A percentile compares a stretch with the other conserved stretches of the same genome.
These are phyloP conservation scores for Cunninghamia lanceolata DNA, from an alignment of 75 land plant species.

Conservation along the genomic window DNA sequence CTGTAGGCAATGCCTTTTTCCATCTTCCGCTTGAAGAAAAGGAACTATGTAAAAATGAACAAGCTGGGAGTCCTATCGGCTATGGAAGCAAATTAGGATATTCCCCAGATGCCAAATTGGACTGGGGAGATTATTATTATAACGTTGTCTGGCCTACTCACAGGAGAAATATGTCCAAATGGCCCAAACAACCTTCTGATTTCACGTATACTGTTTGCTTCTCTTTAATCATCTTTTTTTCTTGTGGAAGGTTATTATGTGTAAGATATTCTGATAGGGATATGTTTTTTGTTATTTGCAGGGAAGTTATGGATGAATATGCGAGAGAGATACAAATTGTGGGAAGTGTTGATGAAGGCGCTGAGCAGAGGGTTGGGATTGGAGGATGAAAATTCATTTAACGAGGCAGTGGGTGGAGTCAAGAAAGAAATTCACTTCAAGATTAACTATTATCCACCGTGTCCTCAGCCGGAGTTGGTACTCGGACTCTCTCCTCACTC, in stretches of 20 bases:
- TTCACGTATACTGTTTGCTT: not conserved
- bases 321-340: not conserved
- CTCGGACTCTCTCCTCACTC: conserved; percentile 11
- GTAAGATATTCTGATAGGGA: no score
- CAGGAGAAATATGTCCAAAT: not conserved
- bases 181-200: not conserved
- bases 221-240: not conserved
- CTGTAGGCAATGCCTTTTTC: not conserved
- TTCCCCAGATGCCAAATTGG: not conserved
- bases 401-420: conserved; percentile 23
- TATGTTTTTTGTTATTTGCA: not conserved
- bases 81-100: not conserved
- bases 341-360: not conserved
- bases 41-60: not conserved
- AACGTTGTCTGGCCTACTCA: not conserved
- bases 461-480: conserved; percentile 24
- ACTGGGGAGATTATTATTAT: not conserved
- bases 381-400: not conserved
- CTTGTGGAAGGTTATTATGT: no score
- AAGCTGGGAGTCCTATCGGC: not conserved
- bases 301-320: conserved; percentile 1
- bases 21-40: not conserved
- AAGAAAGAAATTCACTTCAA: not conserved
- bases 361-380: conserved; percentile 33
- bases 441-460: conserved; percentile 18